Evolutionary conservation across 257 asterid genomes (phyloP).

Genomic region (Pogostemon cablin): DNA sequence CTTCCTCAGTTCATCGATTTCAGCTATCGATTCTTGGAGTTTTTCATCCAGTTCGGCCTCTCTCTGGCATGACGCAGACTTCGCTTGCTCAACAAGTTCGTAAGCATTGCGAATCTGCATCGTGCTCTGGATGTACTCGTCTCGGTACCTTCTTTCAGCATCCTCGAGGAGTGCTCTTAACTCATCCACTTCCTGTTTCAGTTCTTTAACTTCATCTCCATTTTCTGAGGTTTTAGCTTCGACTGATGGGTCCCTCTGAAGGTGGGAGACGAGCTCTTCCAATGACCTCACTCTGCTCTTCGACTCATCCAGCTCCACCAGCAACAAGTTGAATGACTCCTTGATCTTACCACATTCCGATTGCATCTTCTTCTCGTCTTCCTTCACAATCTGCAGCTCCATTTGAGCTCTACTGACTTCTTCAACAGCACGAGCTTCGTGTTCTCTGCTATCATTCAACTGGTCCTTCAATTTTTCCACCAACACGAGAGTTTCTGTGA

Average conservation of each 20-base stretch:
- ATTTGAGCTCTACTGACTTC: constrained; percentile 49
- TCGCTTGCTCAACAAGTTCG: constrained; percentile 61
- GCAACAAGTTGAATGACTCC: constrained; percentile 51
- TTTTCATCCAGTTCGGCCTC: constrained; percentile 59
- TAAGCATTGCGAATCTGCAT: constrained; percentile 66
- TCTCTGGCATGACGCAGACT: constrained; percentile 44
- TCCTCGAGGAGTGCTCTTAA: constrained; percentile 59
- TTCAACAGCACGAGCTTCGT: constrained; percentile 61
- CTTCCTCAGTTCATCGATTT: constrained; percentile 50
- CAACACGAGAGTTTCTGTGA: constrained; percentile 53
- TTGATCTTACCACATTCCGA: constrained; percentile 41
- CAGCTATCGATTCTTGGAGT: constrained; percentile 44
- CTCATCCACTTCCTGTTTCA: constrained; percentile 46
- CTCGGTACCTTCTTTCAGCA: constrained; percentile 69
- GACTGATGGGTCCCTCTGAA: constrained; percentile 34
- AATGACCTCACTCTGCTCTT: constrained; percentile 50
- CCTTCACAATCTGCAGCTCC: constrained; percentile 58
- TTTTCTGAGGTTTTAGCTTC: constrained; percentile 18
- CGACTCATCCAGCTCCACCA: constrained; percentile 63
- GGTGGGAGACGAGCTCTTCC: constrained; percentile 59
- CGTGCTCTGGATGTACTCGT: constrained; percentile 69
- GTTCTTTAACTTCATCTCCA: constrained; percentile 31
- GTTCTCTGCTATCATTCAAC: constrained; percentile 56
- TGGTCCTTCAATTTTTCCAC: constrained; percentile 60
- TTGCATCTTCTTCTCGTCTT: constrained; percentile 44